phyloP scores from a whole-genome alignment of 352 stramenopile species.

The Phytophthora vignae region DNA sequence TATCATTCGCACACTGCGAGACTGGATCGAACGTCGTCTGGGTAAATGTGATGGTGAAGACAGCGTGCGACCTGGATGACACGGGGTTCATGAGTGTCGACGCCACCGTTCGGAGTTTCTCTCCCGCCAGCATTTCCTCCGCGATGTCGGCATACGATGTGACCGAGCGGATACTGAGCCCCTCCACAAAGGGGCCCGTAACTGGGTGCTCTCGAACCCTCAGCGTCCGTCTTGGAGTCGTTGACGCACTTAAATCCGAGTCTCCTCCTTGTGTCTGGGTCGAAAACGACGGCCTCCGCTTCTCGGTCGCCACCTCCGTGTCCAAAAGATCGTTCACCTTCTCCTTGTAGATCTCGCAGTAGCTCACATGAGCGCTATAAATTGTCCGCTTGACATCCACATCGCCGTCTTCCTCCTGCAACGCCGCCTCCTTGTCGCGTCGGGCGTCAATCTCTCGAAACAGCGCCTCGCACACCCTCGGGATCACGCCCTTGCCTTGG shows the following conservation, averaged over 20 bases:
- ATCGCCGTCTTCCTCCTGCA: conserved; percentile 23
- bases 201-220: conserved; percentile 87
- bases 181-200: conserved; percentile 87
- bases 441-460: conserved; percentile 72
- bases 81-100: conserved; percentile 97
- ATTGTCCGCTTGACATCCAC: conserved; percentile 37
- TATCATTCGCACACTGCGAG: conserved; percentile 69
- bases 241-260: conserved; percentile 8
- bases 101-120: conserved; percentile 95
- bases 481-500: conserved; percentile 76
- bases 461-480: conserved; percentile 79
- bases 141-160: conserved; percentile 83
- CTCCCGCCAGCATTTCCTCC: conserved; percentile 86
- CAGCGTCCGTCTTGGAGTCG: conserved; percentile 38
- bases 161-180: conserved; percentile 71
- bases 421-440: conserved; percentile 34
- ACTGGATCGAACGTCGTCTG: conserved; percentile 73
- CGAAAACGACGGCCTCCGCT: conserved; percentile 39
- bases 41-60: conserved; percentile 96
- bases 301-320: conserved; percentile 18
- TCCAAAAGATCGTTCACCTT: conserved; percentile 89
- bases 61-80: conserved; percentile 95
- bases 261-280: conserved; percentile 21
- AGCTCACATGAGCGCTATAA: conserved; percentile 69
- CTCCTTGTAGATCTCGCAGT: conserved; percentile 91